Percentiles rank a stretch among this genome's conserved stretches.
Evolutionary conservation across 2,329 filamentous ascomycete genomes (phyloP).

Genomic region (Xylaria sp.): DNA sequence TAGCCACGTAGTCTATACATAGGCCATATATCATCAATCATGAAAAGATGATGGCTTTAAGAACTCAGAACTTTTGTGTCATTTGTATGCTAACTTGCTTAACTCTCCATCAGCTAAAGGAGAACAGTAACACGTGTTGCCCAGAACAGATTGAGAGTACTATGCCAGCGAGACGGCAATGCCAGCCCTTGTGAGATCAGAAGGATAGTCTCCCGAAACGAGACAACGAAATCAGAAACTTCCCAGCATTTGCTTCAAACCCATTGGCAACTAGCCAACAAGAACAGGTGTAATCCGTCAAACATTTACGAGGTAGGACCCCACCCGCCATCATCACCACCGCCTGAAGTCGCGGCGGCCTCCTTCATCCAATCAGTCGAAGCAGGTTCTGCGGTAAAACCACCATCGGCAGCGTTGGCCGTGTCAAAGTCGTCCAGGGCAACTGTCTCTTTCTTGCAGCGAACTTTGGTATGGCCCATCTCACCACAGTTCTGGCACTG

Average conservation of each 20-base stretch:
- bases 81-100: constrained; percentile 31
- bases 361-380: constrained; percentile 26
- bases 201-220: constrained; percentile 18
- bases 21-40: neutral
- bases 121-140: constrained; percentile 11
- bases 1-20: neutral
- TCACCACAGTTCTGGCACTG: constrained; percentile 69
- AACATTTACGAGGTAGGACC: constrained; percentile 12
- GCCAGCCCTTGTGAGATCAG: constrained; percentile 25
- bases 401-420: constrained; percentile 2
- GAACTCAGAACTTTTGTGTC: constrained; percentile 24
- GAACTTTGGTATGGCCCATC: constrained; percentile 57
- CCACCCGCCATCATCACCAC: constrained; percentile 9
- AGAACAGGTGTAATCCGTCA: neutral
- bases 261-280: neutral
- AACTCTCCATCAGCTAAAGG: constrained; percentile 22
- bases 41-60: neutral
- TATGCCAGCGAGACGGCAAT: constrained; percentile 10
- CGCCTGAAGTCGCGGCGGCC: constrained; percentile 1
- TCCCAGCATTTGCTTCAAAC: neutral
- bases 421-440: constrained; percentile 33
- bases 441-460: constrained; percentile 50
- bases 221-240: constrained; percentile 9
- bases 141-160: constrained; percentile 19
- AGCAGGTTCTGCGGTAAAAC: neutral